These are phyloP conservation scores for Silene noctiflora DNA, from an alignment of 179 eudicot species.

Conservation along the genomic window DNA sequence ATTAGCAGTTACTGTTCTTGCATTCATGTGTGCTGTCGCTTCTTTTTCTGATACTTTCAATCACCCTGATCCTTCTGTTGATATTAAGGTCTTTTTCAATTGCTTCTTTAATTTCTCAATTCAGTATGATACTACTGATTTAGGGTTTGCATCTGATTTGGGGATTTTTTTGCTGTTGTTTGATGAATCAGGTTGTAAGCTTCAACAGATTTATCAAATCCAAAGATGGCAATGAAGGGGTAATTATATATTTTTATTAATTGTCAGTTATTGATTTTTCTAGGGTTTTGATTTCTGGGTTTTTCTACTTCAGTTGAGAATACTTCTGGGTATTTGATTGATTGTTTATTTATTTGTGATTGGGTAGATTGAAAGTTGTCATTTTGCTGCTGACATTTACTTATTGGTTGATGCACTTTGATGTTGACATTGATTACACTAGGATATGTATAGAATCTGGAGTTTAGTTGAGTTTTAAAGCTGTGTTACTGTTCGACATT, in stretches of 20 bases:
- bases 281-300: not conserved
- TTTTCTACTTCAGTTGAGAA: not conserved
- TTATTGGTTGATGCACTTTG: not conserved
- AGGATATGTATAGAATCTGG: not conserved
- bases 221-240: constrained; percentile 79
- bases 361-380: not conserved
- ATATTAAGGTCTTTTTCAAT: constrained; percentile 47
- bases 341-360: not conserved
- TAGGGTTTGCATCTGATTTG: not conserved
- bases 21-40: constrained; percentile 78
- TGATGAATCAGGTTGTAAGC: constrained; percentile 52
- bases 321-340: not conserved
- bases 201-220: constrained; percentile 70
- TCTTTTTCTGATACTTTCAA: constrained; percentile 82
- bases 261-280: not conserved
- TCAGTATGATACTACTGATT: not conserved
- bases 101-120: not conserved
- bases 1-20: constrained; percentile 71
- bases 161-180: constrained; percentile 9
- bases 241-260: constrained; percentile 19
- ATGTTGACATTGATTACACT: not conserved
- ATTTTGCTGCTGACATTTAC: constrained; percentile 3
- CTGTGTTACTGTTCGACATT: not conserved
- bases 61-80: constrained; percentile 56
- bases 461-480: not conserved